phyloP scores from a whole-genome alignment of 495 filamentous ascomycete species.

The Usnea hakonensis region DNA sequence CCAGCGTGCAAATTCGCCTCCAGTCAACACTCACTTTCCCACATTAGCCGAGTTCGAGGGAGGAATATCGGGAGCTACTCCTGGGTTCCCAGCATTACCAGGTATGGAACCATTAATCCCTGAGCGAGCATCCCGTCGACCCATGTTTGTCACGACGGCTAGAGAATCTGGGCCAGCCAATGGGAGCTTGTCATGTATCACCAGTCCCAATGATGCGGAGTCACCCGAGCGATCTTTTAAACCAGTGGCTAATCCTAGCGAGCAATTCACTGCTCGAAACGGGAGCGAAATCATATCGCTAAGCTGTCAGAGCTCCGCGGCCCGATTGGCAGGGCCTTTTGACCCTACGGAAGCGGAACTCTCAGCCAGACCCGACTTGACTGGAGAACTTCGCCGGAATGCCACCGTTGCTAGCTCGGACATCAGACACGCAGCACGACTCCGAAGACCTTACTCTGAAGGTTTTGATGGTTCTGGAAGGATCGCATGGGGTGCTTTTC shows the following conservation, averaged over 20 bases:
- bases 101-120: conserved; percentile 12
- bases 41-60: conserved; percentile 13
- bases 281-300: neutral
- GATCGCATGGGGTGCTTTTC: conserved; percentile 25
- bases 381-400: conserved; percentile 14
- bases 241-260: neutral
- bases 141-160: neutral
- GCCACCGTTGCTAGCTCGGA: conserved; percentile 25
- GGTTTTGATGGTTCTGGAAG: conserved; percentile 28
- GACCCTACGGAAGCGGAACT: conserved; percentile 20
- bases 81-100: conserved; percentile 10
- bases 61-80: neutral
- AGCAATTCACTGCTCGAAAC: neutral
- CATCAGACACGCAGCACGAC: conserved; percentile 29
- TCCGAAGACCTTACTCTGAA: conserved; percentile 17
- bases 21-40: conserved; percentile 11
- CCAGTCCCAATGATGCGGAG: neutral
- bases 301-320: conserved; percentile 13
- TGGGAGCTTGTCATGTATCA: neutral
- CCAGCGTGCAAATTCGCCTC: neutral
- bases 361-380: conserved; percentile 3
- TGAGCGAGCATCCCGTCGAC: neutral
- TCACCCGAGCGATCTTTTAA: neutral
- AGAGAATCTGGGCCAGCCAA: neutral
- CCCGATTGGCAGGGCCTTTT: conserved; percentile 23